Evolutionary conservation across 73 alveolate genomes (phyloP).

Genomic region (Symbiodinium pilosum): DNA sequence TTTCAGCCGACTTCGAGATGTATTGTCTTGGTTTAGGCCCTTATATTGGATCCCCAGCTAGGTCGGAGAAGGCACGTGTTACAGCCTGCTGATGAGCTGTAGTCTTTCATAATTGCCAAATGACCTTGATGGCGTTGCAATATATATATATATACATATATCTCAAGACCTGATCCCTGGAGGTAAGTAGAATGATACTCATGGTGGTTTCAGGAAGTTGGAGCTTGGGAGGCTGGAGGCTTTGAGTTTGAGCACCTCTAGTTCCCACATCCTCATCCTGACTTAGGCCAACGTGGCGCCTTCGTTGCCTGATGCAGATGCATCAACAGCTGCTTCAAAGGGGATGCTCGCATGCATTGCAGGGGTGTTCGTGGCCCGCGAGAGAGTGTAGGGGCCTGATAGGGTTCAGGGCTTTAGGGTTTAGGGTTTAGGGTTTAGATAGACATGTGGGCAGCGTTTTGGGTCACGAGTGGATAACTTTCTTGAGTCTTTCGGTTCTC

Average conservation of each 20-base stretch:
- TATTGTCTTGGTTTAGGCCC: background rate
- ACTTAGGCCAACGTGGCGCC: background rate
- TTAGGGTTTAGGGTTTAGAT: too few relatives aligned
- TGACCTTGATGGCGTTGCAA: background rate
- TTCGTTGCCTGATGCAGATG: background rate
- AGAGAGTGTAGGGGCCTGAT: background rate
- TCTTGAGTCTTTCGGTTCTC: background rate
- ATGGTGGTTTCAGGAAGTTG: background rate
- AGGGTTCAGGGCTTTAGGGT: background rate
- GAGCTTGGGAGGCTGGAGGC: background rate
- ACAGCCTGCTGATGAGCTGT: background rate
- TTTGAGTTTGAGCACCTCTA: background rate
- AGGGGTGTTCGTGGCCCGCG: background rate
- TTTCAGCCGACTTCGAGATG: background rate
- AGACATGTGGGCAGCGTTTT: background rate
- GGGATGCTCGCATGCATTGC: background rate
- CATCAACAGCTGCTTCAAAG: background rate
- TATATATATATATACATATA: background rate
- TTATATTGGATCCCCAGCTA: background rate
- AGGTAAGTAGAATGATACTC: background rate
- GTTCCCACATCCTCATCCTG: background rate
- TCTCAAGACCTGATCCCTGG: background rate
- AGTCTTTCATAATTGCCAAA: background rate
- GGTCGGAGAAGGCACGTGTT: background rate
- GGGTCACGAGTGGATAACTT: background rate